A percentile compares a stretch with the other conserved stretches of the same genome.
Conservation (phyloP, 345 rosid genomes). For the Turnera subulata region DNA sequence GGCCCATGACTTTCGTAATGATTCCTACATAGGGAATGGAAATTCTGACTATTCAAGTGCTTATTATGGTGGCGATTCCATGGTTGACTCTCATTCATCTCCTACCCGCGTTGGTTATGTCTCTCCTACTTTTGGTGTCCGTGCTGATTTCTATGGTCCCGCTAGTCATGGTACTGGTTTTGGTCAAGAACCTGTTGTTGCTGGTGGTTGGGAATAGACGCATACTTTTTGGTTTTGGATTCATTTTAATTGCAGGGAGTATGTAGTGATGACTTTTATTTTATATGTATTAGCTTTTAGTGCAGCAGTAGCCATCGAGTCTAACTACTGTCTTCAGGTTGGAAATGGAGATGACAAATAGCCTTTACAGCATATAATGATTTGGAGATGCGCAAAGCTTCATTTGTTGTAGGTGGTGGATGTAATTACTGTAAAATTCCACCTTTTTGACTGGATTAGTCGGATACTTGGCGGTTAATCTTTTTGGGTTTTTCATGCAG, state of each 20-base stretch:
- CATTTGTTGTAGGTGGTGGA: background rate
- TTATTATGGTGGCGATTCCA: background rate
- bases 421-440: background rate
- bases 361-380: background rate
- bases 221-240: background rate
- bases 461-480: too few relatives aligned
- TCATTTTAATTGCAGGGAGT: too few relatives aligned
- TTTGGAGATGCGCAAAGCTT: background rate
- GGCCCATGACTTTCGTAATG: constrained; percentile 41
- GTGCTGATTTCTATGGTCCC: constrained; percentile 1
- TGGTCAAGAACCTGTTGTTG: constrained; percentile 19
- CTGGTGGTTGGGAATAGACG: constrained; percentile 42
- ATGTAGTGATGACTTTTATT: too few relatives aligned
- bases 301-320: too few relatives aligned
- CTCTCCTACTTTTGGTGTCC: background rate
- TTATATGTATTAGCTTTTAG: too few relatives aligned
- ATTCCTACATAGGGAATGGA: constrained; percentile 8
- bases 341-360: constrained; percentile 9
- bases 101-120: constrained; percentile 6
- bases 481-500: too few relatives aligned
- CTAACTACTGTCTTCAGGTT: background rate
- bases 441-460: too few relatives aligned
- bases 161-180: background rate
- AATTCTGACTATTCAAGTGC: constrained; percentile 13
- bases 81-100: background rate